Base-by-base conservation (phyloP, 495 filamentous ascomycete genomes). In the Articulospora tetracladia region DNA sequence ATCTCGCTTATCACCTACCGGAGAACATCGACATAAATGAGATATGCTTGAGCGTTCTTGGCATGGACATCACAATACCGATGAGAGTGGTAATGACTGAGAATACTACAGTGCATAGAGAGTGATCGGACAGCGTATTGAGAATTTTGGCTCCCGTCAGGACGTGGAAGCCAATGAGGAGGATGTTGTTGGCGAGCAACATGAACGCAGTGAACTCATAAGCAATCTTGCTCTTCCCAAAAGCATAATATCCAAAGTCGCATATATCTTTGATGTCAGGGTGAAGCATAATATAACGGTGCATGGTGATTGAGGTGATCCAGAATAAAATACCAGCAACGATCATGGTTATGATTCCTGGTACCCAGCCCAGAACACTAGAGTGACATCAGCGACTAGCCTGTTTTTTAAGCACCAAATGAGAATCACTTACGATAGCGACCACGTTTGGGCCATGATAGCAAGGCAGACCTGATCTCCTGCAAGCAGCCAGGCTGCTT, bases 371-470 rank as follows among this genome's bases (percentile, higher is more conserved):
- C 20, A 78, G 61, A 17, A 78, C 76, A 23, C 73, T 75, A n/a
- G n/a, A n/a, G n/a, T n/a, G n/a, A n/a, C n/a, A n/a, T n/a, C n/a
- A n/a, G n/a, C n/a, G 12, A 22, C 25, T 41, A 10, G 12, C 26
- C 22, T 46, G 52, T 53, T 52, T 26, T 10, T 22, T 50, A 34
- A 13, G n/a, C 12, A 51, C 41, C 30, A 46, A 68, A 72, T 64
- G 59, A 76, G 72, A 72, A 76, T n/a, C n/a, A n/a, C n/a, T n/a
- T n/a, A n/a, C n/a, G n/a, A n/a, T 47, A 78, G 69, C 49, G 75
- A 76, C 76, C 75, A 79, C 1, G 73, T 71, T 64, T 79, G 76
- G 20, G 76, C 74, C 76, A 76, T 79, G 53, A 79, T 77, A n/a
- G 76, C 76, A 56, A 79, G 55, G 53, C 76, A 79, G 57, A 79